Evolutionary conservation across 208 protist genomes (phyloP).

Genomic region (Acanthamoeba healyi): DNA sequence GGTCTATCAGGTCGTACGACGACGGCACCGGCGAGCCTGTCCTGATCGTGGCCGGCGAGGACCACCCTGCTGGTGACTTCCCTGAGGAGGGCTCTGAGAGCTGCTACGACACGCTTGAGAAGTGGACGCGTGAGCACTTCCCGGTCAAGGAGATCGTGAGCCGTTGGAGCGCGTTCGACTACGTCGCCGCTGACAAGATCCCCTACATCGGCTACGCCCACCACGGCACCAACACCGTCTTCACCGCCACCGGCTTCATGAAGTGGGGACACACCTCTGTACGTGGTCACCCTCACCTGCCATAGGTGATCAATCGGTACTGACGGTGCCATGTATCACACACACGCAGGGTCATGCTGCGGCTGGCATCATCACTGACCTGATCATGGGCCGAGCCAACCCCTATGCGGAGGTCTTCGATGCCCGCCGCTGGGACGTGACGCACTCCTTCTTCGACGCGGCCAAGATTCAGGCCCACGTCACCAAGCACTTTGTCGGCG

Average conservation of each 20-base stretch:
- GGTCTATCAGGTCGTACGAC: background rate
- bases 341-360: slow-evolving; percentile 6
- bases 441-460: slow-evolving; percentile 18
- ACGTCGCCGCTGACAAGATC: slow-evolving; percentile 7
- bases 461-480: slow-evolving; percentile 61
- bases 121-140: slow-evolving; percentile 38
- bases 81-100: slow-evolving; percentile 28
- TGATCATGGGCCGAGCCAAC: slow-evolving; percentile 29
- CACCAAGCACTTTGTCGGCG: slow-evolving; percentile 56
- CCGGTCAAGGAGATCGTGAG: slow-evolving; percentile 21
- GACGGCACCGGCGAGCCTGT: slow-evolving; percentile 22
- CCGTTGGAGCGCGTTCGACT: slow-evolving; percentile 38
- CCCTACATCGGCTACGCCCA: slow-evolving; percentile 55
- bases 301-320: too few relatives aligned
- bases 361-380: background rate
- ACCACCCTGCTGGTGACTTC: slow-evolving; percentile 52
- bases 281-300: background rate
- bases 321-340: background rate
- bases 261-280: slow-evolving; percentile 55
- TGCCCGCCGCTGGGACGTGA: slow-evolving; percentile 46
- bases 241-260: slow-evolving; percentile 62
- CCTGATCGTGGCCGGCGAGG: slow-evolving; percentile 21
- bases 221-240: slow-evolving; percentile 42
- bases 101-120: background rate
- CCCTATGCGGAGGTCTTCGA: slow-evolving; percentile 25